These are phyloP conservation scores for Fusarium graminum DNA, from an alignment of 2,329 filamentous ascomycete genomes.

Conservation along the genomic window DNA sequence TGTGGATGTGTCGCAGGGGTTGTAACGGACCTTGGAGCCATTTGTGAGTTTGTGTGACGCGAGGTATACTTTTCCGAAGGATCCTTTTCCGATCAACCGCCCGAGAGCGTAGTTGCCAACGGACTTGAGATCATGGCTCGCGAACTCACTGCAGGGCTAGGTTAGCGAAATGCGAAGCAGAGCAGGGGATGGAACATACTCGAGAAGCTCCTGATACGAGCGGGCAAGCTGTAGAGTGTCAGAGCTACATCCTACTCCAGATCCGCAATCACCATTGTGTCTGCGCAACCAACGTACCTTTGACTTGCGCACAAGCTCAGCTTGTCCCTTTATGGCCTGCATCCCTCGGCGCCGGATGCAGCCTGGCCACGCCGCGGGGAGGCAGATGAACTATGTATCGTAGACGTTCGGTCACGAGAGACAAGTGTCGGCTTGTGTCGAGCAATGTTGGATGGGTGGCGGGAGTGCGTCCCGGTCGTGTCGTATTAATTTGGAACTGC, in stretches of 20 bases:
- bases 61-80: slow-evolving; percentile 98
- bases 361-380: slow-evolving; percentile 41
- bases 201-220: slow-evolving; percentile 95
- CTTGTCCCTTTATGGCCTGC: slow-evolving; percentile 68
- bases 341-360: slow-evolving; percentile 57
- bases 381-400: slow-evolving; percentile 29
- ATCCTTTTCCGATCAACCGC: slow-evolving; percentile 93
- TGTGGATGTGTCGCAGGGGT: background rate
- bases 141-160: slow-evolving; percentile 81
- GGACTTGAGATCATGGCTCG: slow-evolving; percentile 87
- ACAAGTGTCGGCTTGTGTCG: slow-evolving; percentile 16
- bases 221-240: slow-evolving; percentile 78
- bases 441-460: slow-evolving; percentile 21
- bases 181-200: slow-evolving; percentile 69
- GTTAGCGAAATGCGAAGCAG: slow-evolving; percentile 11
- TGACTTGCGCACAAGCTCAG: slow-evolving; percentile 72
- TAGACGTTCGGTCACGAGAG: slow-evolving; percentile 13
- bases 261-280: background rate
- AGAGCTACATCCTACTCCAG: slow-evolving; percentile 1
- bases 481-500: slow-evolving; percentile 38
- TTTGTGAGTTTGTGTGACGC: slow-evolving; percentile 97
- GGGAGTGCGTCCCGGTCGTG: slow-evolving; percentile 39
- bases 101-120: slow-evolving; percentile 97
- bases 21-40: slow-evolving; percentile 83
- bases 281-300: slow-evolving; percentile 60